A percentile compares a stretch with the other conserved stretches of the same genome.
Conservation (phyloP, 176 grass and related monocot genomes). For the Triticum urartu region DNA sequence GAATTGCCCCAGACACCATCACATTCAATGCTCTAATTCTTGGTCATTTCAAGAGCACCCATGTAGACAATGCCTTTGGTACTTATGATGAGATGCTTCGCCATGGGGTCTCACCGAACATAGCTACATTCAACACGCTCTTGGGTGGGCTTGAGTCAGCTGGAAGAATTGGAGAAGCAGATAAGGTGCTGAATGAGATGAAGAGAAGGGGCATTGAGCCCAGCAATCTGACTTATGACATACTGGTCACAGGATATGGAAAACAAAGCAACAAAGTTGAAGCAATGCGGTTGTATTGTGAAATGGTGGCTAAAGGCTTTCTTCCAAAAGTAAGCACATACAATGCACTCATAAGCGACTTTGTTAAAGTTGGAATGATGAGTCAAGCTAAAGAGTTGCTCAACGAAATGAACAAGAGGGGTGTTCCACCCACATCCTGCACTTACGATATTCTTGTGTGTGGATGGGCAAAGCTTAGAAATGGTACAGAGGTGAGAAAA, state of each 20-base stretch:
- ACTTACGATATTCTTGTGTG: slow-evolving; percentile 86
- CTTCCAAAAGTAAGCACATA: slow-evolving; percentile 93
- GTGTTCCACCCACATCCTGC: slow-evolving; percentile 54
- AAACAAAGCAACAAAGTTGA: slow-evolving; percentile 77
- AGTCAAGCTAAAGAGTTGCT: slow-evolving; percentile 79
- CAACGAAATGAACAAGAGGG: slow-evolving; percentile 79
- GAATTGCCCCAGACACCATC: slow-evolving; percentile 58
- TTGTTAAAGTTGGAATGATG: slow-evolving; percentile 87
- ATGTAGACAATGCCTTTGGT: slow-evolving; percentile 69
- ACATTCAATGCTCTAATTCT: slow-evolving; percentile 90
- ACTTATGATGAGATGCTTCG: slow-evolving; percentile 65
- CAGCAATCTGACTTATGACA: slow-evolving; percentile 82
- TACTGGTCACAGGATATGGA: slow-evolving; percentile 72
- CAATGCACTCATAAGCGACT: slow-evolving; percentile 74
- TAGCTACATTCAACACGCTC: slow-evolving; percentile 80
- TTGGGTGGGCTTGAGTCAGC: slow-evolving; percentile 68
- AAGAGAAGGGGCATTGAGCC: slow-evolving; percentile 48
- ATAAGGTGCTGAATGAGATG: slow-evolving; percentile 71
- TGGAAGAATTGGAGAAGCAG: slow-evolving; percentile 66
- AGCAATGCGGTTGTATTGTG: slow-evolving; percentile 74
- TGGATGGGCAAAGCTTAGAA: slow-evolving; percentile 84
- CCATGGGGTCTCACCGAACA: slow-evolving; percentile 61
- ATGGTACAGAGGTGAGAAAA: slow-evolving; percentile 63
- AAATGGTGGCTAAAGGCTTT: slow-evolving; percentile 84
- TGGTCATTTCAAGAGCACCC: slow-evolving; percentile 71